Conservation (phyloP, 305 asterid species). For the Fraxinus nigra region DNA sequence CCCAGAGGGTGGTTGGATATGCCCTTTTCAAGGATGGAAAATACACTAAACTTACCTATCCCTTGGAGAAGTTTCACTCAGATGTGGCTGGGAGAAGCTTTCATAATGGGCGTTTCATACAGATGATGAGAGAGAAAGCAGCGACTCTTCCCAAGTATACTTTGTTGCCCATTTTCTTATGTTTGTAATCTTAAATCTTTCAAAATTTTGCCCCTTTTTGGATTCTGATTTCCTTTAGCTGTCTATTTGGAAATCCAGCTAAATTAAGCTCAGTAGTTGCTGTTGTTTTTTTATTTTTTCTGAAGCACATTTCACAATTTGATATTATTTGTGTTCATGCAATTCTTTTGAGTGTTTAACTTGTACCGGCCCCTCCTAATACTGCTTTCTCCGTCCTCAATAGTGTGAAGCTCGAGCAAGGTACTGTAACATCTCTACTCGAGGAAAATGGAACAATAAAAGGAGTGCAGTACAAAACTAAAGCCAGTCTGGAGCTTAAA, state of each 20-base stretch:
- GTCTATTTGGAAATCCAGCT: neutral
- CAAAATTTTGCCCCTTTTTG: neutral
- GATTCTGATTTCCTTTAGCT: neutral
- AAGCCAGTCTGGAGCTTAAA: constrained; percentile 39
- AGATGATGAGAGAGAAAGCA: constrained; percentile 59
- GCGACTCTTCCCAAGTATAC: constrained; percentile 50
- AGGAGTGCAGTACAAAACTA: constrained; percentile 53
- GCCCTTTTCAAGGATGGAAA: constrained; percentile 60
- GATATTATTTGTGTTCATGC: neutral
- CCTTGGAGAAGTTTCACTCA: constrained; percentile 41
- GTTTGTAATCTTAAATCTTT: neutral
- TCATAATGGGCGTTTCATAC: constrained; percentile 59
- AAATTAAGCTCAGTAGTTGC: neutral
- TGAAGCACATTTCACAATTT: neutral
- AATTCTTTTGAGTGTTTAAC: neutral
- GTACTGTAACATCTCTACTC: constrained; percentile 56
- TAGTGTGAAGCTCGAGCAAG: constrained; percentile 57
- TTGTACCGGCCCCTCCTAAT: neutral
- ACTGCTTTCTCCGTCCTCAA: neutral
- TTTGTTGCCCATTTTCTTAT: neutral
- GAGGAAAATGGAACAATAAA: constrained; percentile 48
- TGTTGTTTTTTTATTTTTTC: neutral
- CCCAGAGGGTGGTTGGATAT: constrained; percentile 57
- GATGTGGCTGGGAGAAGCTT: constrained; percentile 61
- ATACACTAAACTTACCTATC: constrained; percentile 47